Evolutionary conservation across 164 flowering plant species (phyloP).

Genomic region (Taxillus chinensis): DNA sequence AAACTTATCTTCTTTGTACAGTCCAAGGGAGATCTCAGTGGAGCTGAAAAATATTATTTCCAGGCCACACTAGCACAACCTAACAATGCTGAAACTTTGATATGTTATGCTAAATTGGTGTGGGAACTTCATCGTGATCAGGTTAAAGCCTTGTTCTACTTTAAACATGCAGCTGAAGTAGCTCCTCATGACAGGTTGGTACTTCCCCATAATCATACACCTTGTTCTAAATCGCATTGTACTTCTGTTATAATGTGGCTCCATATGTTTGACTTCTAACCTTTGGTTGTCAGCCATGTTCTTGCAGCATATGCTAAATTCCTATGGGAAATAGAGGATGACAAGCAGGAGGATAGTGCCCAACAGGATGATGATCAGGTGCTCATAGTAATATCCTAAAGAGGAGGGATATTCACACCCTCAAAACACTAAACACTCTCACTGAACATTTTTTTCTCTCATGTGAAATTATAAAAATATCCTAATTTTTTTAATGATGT

Average conservation of each 20-base stretch:
- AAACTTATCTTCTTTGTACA: constrained; percentile 9
- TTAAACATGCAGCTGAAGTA: constrained; percentile 35
- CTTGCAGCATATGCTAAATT: constrained; percentile 42
- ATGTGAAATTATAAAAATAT: no score
- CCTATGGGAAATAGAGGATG: constrained; percentile 36
- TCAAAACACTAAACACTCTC: neutral
- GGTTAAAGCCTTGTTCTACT: constrained; percentile 30
- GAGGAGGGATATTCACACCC: neutral
- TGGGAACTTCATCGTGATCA: constrained; percentile 47
- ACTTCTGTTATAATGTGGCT: no score
- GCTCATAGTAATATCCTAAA: neutral
- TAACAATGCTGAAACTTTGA: constrained; percentile 28
- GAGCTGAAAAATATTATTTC: constrained; percentile 46
- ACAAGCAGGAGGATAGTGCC: constrained; percentile 10
- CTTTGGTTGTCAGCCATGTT: constrained; percentile 20
- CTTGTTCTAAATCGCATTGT: neutral
- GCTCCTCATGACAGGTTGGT: constrained; percentile 43
- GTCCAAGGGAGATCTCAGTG: constrained; percentile 42
- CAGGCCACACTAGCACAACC: constrained; percentile 40
- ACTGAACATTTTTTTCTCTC: no score
- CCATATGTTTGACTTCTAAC: neutral
- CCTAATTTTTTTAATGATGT: no score
- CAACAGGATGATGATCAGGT: constrained; percentile 9
- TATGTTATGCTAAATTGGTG: constrained; percentile 36
- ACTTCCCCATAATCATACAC: neutral